Evolutionary conservation across 2,329 filamentous ascomycete species (phyloP).

Genomic region (Dactylellina parvicollis): DNA sequence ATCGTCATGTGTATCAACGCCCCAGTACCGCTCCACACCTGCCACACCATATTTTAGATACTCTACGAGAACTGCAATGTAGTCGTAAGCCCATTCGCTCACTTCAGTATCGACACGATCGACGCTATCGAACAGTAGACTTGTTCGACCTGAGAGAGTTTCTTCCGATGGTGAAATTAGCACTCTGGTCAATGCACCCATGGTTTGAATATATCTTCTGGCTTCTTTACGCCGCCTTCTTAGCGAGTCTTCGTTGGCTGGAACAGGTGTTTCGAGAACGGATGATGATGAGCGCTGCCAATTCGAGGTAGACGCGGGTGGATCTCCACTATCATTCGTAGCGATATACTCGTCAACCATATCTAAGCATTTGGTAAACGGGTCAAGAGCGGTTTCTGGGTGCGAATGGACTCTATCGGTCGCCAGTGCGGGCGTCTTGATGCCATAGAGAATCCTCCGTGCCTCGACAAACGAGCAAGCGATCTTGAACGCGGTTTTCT

Average conservation of each 20-base stretch:
- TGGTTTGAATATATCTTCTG: slow-evolving; percentile 41
- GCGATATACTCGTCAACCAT: slow-evolving; percentile 71
- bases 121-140: slow-evolving; percentile 36
- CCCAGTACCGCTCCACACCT: slow-evolving; percentile 42
- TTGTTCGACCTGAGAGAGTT: slow-evolving; percentile 11
- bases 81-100: slow-evolving; percentile 38
- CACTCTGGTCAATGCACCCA: slow-evolving; percentile 38
- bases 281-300: slow-evolving; percentile 7
- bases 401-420: slow-evolving; percentile 19
- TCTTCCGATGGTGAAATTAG: slow-evolving; percentile 39
- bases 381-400: slow-evolving; percentile 60
- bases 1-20: slow-evolving; percentile 37
- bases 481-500: slow-evolving; percentile 67
- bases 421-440: slow-evolving; percentile 57
- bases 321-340: slow-evolving; percentile 64
- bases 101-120: slow-evolving; percentile 2
- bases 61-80: slow-evolving; percentile 34
- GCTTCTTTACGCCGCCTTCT: slow-evolving; percentile 42
- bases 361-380: slow-evolving; percentile 68
- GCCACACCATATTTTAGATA: slow-evolving; percentile 40
- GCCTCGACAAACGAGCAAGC: slow-evolving; percentile 68
- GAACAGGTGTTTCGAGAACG: slow-evolving; percentile 39
- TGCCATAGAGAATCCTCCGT: slow-evolving; percentile 68
- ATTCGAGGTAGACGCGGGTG: slow-evolving; percentile 14
- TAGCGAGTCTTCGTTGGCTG: slow-evolving; percentile 35